Base-by-base conservation (phyloP, 2,329 filamentous ascomycete genomes). In the Trichoderma cornu-damae region DNA sequence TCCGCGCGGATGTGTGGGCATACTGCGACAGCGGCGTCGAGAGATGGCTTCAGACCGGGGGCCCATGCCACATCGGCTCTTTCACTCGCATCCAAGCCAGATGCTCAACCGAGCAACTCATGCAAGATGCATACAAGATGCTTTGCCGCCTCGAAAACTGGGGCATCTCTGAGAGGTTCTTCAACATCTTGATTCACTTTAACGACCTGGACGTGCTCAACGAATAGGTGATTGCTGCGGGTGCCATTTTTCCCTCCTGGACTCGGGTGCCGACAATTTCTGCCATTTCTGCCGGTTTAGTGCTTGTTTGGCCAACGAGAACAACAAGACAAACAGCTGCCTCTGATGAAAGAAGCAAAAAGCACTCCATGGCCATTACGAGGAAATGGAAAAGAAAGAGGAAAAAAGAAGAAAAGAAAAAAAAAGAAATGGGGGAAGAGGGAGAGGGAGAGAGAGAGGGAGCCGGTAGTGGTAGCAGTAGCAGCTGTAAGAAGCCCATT, bases 151-250 rank as follows among this genome's bases (percentile, higher is more conserved):
- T 68, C 1, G 35, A 58, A 14, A 62, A 60, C 44, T 69, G 67
- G 68, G 68, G 66, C 0, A 38, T 70, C 32, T 64, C 67, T 0
- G 63, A 65, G n/a, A 68, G 68, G 40, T 68, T 70, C 6, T 40
- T 38, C 22, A 34, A 7, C n/a, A 28, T 50, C n/a, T 20, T 50
- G 22, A 4, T 6, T 20, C 14, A 49, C 20, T 57, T 62, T 63
- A 34, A 67, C 64, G 37, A 68, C 66, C 18, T 35, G 66, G 30
- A 57, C 61, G 32, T 59, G 50, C 24, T 62, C 60, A 12, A 11
- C n/a, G 30, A 28, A 34, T 48, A 11, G 2, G 4, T 7, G 28
- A 7, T 3, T 3, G 5, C n/a, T n/a, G n/a, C n/a, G n/a, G n/a
- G n/a, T n/a, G n/a, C n/a, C n/a, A n/a, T 9, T 22, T 20, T 40